These are phyloP conservation scores for Quambalaria eucalypti DNA, from an alignment of 1,284 basidiomycete genomes.

Conservation along the genomic window DNA sequence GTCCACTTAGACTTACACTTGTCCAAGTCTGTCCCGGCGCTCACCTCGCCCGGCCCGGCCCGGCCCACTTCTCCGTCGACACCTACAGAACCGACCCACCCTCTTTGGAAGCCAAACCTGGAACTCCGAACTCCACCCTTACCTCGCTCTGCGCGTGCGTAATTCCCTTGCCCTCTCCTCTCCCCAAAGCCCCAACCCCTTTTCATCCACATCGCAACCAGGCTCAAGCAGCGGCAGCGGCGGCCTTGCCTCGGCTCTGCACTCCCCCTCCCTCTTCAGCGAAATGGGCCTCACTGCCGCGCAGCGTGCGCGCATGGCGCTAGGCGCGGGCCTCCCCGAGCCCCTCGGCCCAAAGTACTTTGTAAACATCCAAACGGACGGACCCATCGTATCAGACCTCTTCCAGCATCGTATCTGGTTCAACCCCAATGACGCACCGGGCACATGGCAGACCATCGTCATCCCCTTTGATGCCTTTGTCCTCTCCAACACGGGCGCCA, in stretches of 20 bases:
- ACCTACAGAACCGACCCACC: slow-evolving; percentile 50
- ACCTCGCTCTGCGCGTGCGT: slow-evolving; percentile 66
- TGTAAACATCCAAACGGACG: slow-evolving; percentile 77
- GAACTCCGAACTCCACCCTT: slow-evolving; percentile 68
- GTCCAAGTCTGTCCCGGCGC: no score
- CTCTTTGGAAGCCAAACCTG: slow-evolving; percentile 72
- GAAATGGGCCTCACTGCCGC: slow-evolving; percentile 6
- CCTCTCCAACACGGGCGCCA: slow-evolving; percentile 69
- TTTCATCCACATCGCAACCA: not conserved
- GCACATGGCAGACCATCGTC: slow-evolving; percentile 71
- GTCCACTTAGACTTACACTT: not conserved
- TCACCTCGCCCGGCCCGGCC: no score
- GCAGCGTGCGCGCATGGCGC: slow-evolving; percentile 30
- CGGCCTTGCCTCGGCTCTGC: slow-evolving; percentile 17
- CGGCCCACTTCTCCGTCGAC: no score
- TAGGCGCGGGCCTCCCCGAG: slow-evolving; percentile 20
- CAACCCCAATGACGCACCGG: slow-evolving; percentile 57
- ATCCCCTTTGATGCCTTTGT: slow-evolving; percentile 74
- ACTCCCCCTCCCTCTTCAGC: slow-evolving; percentile 2
- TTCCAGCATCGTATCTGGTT: slow-evolving; percentile 84
- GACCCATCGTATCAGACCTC: slow-evolving; percentile 58
- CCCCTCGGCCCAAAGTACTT: slow-evolving; percentile 49
- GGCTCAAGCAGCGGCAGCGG: not conserved
- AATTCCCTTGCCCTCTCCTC: slow-evolving; percentile 23
- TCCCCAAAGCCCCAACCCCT: not conserved